phyloP scores from a whole-genome alignment of 352 stramenopile species.

The Phytophthora pluvialis region DNA sequence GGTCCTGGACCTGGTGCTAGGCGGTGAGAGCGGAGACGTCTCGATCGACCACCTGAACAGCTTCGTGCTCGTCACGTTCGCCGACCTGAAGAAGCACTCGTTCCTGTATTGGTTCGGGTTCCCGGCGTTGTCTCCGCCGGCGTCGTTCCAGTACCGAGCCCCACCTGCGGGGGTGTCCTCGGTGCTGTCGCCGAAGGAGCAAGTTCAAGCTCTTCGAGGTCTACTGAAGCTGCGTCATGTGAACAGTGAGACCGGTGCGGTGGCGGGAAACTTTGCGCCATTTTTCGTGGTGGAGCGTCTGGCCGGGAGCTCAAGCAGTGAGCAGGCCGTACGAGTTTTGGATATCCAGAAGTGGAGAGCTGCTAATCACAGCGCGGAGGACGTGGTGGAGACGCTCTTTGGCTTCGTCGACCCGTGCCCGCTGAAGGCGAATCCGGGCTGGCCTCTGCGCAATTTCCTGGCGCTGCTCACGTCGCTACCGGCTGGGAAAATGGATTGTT shows the following conservation, averaged over 20 bases:
- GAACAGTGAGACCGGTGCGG: conserved; percentile 8
- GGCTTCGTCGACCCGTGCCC: conserved; percentile 91
- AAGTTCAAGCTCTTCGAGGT: conserved; percentile 43
- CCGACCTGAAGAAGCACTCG: conserved; percentile 93
- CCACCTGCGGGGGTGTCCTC: conserved; percentile 35
- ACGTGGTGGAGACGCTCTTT: conserved; percentile 62
- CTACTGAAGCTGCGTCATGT: conserved; percentile 50
- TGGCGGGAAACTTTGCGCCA: conserved; percentile 49
- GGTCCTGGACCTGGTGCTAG: conserved; percentile 47
- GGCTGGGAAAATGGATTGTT: conserved; percentile 35
- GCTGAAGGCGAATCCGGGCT: conserved; percentile 76
- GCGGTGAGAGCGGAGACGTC: neutral
- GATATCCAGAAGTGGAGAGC: conserved; percentile 42
- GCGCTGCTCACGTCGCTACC: conserved; percentile 58
- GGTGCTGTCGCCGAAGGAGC: conserved; percentile 47
- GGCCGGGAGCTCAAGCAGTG: neutral
- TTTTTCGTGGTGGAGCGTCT: conserved; percentile 80
- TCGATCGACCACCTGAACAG: conserved; percentile 69
- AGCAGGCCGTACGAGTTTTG: conserved; percentile 34
- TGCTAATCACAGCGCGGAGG: neutral
- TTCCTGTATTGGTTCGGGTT: conserved; percentile 96
- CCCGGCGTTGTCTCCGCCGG: conserved; percentile 67
- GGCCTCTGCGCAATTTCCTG: conserved; percentile 91
- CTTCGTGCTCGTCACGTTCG: conserved; percentile 92
- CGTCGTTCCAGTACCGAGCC: conserved; percentile 42